phyloP scores from a whole-genome alignment of 108 stramenopile species.

The Fragilariopsis cylindrus region DNA sequence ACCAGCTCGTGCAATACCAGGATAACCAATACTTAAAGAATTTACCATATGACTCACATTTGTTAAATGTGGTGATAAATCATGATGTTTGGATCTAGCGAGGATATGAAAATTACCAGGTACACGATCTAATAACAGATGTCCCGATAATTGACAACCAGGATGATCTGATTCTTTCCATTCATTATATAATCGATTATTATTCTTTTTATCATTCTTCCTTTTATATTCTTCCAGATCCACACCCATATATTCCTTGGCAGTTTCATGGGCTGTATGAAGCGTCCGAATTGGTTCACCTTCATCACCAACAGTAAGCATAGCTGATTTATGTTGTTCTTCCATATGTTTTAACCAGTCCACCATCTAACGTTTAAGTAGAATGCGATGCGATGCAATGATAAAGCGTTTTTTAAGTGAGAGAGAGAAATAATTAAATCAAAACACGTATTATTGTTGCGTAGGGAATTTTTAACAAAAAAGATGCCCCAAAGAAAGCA shows the following conservation, averaged over 20 bases:
- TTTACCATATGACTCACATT: conserved; percentile 92
- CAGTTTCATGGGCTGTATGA: conserved; percentile 35
- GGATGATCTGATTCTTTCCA: conserved; percentile 78
- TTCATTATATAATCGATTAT: conserved; percentile 33
- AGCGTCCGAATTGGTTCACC: conserved; percentile 20
- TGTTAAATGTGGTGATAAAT: conserved; percentile 82
- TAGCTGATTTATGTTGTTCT: conserved; percentile 48
- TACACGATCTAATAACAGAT: conserved; percentile 88
- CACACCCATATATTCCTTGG: conserved; percentile 13
- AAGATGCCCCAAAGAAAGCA: too few relatives aligned
- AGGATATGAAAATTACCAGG: conserved; percentile 97
- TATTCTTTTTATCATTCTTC: neutral
- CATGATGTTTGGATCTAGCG: conserved; percentile 73
- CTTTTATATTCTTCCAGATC: conserved; percentile 5
- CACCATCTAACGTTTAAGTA: conserved; percentile 28
- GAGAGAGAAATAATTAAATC: too few relatives aligned
- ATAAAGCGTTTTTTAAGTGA: too few relatives aligned
- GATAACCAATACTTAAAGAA: conserved; percentile 75
- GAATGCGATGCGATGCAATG: too few relatives aligned
- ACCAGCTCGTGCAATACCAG: conserved; percentile 8
- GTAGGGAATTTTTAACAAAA: too few relatives aligned
- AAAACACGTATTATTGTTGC: too few relatives aligned
- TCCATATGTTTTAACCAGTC: conserved; percentile 70
- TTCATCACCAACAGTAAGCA: conserved; percentile 16
- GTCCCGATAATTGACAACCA: conserved; percentile 82